Base-by-base conservation (phyloP, 1,139 yeast species). In the Yamadazyma triangularis region DNA sequence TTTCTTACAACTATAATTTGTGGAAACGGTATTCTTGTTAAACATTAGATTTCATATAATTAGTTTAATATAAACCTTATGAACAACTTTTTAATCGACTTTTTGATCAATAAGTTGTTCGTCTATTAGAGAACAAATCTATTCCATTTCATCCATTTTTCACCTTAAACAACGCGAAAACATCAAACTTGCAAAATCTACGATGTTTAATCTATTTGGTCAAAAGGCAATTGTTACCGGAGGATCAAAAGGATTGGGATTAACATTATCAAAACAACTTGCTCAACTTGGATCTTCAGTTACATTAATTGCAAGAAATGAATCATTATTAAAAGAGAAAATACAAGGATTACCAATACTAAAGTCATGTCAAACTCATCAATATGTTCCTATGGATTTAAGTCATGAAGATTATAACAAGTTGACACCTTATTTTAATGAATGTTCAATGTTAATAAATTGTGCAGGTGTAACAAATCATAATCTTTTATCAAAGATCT, bases 181-280 rank as follows among this genome's bases (percentile, higher is more conserved):
- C n/a, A n/a, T n/a, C n/a, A n/a, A n/a, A n/a, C n/a, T n/a, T n/a
- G n/a, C n/a, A n/a, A n/a, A n/a, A n/a, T n/a, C n/a, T n/a, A n/a
- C n/a, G n/a, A n/a, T n/a, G n/a, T n/a, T n/a, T n/a, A n/a, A n/a
- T n/a, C n/a, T n/a, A n/a, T n/a, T n/a, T n/a, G 50, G 49, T 8
- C 42, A 44, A 24, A 66, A 61, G 22, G 88, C 86, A 0, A 43
- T 82, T 4, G 58, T 89, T 1, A 88, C 96, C 0, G 98, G 98
- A 0, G 96, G 87, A 0, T 84, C 96, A 0, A 62, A 77, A 42
- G 97, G 97, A 0, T 65, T 89, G 18, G 98, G 98, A 0, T 59
- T 68, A 4, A 77, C 79, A 0, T 72, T 89, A 12, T 80, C 91
- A 0, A 48, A 56, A 24, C 56, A 52, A 31, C 60, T 89, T 21